Conservation (phyloP, 129 eudicot genomes). For the Mikania micrantha region DNA sequence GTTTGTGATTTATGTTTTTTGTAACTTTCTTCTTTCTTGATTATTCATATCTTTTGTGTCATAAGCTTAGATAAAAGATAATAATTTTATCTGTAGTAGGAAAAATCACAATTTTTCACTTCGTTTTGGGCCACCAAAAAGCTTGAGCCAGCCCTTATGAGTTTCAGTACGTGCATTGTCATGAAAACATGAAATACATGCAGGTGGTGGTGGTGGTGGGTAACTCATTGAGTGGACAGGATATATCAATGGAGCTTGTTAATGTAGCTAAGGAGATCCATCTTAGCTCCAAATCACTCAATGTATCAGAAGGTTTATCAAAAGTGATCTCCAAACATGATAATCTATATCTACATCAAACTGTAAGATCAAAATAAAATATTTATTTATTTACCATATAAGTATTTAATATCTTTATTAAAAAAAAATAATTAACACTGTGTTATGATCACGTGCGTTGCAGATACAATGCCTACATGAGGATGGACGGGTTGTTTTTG, state of each 20-base stretch:
- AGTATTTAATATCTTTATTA: too few species aligned
- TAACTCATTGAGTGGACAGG: constrained; percentile 80
- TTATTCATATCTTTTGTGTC: too few species aligned
- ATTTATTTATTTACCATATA: background rate
- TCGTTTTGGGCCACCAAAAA: too few species aligned
- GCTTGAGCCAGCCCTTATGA: too few species aligned
- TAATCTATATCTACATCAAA: constrained; percentile 62
- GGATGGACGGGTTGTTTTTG: constrained; percentile 69
- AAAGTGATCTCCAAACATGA: constrained; percentile 65
- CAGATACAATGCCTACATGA: constrained; percentile 74
- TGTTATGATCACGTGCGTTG: constrained; percentile 8
- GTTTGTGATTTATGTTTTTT: too few species aligned
- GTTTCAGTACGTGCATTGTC: too few species aligned
- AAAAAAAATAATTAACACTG: background rate
- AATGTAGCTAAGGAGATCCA: constrained; percentile 75
- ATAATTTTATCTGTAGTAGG: too few species aligned
- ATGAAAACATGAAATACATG: background rate
- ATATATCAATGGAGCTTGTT: constrained; percentile 81
- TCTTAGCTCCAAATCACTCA: constrained; percentile 51
- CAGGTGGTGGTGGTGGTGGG: constrained; percentile 94
- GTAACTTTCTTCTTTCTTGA: too few species aligned
- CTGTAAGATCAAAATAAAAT: constrained; percentile 30
- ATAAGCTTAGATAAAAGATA: too few species aligned
- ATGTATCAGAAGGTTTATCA: constrained; percentile 61
- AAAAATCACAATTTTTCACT: too few species aligned